Conservation (phyloP, 495 filamentous ascomycete genomes). For the Penicillium odoratum region DNA sequence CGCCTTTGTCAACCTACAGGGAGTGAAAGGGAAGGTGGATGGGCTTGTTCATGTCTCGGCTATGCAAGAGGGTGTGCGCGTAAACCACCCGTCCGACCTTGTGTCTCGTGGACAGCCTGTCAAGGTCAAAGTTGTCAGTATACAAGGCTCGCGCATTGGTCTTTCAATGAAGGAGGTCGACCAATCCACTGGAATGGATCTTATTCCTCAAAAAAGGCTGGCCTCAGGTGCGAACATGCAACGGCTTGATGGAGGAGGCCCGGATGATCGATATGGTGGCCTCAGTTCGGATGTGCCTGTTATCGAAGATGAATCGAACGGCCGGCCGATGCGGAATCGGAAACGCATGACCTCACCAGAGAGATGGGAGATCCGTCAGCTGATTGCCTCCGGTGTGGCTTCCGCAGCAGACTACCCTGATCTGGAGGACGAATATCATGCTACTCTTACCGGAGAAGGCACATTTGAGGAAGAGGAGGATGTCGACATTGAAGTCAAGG, state of each 20-base stretch:
- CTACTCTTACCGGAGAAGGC: slow-evolving; percentile 79
- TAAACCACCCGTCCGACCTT: slow-evolving; percentile 89
- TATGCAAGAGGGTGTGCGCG: slow-evolving; percentile 82
- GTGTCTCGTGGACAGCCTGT: slow-evolving; percentile 78
- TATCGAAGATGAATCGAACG: slow-evolving; percentile 59
- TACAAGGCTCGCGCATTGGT: slow-evolving; percentile 76
- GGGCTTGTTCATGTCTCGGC: slow-evolving; percentile 95
- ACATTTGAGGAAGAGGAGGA: slow-evolving; percentile 95
- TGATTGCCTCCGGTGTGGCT: slow-evolving; percentile 91
- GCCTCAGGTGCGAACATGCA: slow-evolving; percentile 93
- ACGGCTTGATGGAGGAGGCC: slow-evolving; percentile 58
- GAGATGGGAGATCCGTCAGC: slow-evolving; percentile 93
- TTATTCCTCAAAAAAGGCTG: slow-evolving; percentile 76
- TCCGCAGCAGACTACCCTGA: slow-evolving; percentile 93
- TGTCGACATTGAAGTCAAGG: slow-evolving; percentile 92
- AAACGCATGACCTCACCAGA: slow-evolving; percentile 96
- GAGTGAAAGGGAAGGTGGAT: slow-evolving; percentile 84
- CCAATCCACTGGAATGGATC: slow-evolving; percentile 82
- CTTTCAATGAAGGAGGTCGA: slow-evolving; percentile 98
- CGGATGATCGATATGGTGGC: slow-evolving; percentile 57
- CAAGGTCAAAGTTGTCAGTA: slow-evolving; percentile 90
- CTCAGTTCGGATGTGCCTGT: slow-evolving; percentile 60
- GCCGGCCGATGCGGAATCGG: slow-evolving; percentile 57
- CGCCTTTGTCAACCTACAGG: slow-evolving; percentile 88
- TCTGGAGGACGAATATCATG: slow-evolving; percentile 90